Percentiles rank a stretch among this genome's conserved stretches.
Evolutionary conservation across 2,329 filamentous ascomycete genomes (phyloP).

Genomic region (Zalaria obscura): DNA sequence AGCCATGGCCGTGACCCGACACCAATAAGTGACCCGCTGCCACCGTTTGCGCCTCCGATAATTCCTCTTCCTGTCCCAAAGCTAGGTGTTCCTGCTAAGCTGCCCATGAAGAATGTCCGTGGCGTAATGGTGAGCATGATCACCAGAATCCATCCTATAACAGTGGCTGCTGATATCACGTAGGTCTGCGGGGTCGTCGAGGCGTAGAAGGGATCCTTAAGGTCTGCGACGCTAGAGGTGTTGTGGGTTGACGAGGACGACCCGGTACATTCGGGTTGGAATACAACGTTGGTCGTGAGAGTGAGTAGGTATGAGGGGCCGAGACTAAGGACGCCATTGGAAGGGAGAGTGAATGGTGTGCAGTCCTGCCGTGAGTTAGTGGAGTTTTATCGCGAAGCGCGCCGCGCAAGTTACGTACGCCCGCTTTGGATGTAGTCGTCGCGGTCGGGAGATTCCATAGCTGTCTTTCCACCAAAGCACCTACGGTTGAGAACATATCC

Average conservation of each 20-base stretch:
- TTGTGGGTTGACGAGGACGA: constrained; percentile 17
- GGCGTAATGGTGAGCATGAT: constrained; percentile 91
- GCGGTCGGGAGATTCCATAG: constrained; percentile 1
- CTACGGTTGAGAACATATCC: no score
- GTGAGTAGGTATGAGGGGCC: constrained; percentile 41
- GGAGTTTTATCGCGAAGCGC: no score
- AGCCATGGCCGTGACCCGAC: constrained; percentile 89
- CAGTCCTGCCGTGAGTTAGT: constrained; percentile 32
- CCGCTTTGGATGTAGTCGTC: neutral
- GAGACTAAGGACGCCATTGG: constrained; percentile 41
- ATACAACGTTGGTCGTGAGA: constrained; percentile 45
- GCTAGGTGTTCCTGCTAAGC: constrained; percentile 36
- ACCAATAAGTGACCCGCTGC: constrained; percentile 51
- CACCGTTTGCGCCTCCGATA: constrained; percentile 62
- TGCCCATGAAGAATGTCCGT: constrained; percentile 81
- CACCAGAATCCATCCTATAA: constrained; percentile 81
- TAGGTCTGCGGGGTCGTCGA: constrained; percentile 89
- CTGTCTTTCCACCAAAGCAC: neutral
- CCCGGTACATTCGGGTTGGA: constrained; percentile 42
- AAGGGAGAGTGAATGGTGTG: constrained; percentile 48
- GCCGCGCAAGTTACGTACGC: no score
- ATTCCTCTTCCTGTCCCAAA: constrained; percentile 60
- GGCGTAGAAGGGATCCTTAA: constrained; percentile 80
- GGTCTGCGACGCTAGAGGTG: constrained; percentile 44
- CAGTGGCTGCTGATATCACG: constrained; percentile 78